Percentiles rank a stretch among this genome's conserved stretches.
These are phyloP conservation scores for Apiotrichum porosum DNA, from an alignment of 1,284 basidiomycete genomes.

Conservation along the genomic window DNA sequence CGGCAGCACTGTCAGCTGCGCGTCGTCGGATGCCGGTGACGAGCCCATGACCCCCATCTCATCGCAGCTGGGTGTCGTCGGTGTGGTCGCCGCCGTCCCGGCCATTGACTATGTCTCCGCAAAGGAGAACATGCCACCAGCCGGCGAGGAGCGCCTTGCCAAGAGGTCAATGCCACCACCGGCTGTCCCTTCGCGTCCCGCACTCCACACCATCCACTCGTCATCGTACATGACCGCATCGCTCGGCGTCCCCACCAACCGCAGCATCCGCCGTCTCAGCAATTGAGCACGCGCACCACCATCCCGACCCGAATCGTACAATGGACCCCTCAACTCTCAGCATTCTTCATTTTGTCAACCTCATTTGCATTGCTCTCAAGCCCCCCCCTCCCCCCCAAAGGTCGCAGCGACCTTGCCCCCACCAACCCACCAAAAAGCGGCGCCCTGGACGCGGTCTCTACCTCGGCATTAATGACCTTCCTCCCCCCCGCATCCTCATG, in stretches of 20 bases:
- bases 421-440: no score
- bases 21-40: conserved; percentile 47
- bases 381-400: not conserved
- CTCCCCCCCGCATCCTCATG: no score
- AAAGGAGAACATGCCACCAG: conserved; percentile 45
- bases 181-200: conserved; percentile 18
- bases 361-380: conserved; percentile 2
- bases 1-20: conserved; percentile 36
- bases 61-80: conserved; percentile 36
- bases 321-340: not conserved
- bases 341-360: conserved; percentile 10
- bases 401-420: no score
- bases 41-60: conserved; percentile 48
- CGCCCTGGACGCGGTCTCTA: no score
- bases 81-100: not conserved
- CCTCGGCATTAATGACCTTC: no score
- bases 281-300: conserved; percentile 21
- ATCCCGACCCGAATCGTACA: not conserved
- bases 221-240: conserved; percentile 8
- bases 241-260: conserved; percentile 17
- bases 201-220: conserved; percentile 21
- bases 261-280: conserved; percentile 33
- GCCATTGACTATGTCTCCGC: conserved; percentile 18
- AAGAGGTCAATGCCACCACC: conserved; percentile 15
- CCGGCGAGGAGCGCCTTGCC: conserved; percentile 14